Percentiles rank a stretch among this genome's conserved stretches.
Conservation (phyloP, 2,329 filamentous ascomycete genomes). For the Coleophoma cylindrospora region DNA sequence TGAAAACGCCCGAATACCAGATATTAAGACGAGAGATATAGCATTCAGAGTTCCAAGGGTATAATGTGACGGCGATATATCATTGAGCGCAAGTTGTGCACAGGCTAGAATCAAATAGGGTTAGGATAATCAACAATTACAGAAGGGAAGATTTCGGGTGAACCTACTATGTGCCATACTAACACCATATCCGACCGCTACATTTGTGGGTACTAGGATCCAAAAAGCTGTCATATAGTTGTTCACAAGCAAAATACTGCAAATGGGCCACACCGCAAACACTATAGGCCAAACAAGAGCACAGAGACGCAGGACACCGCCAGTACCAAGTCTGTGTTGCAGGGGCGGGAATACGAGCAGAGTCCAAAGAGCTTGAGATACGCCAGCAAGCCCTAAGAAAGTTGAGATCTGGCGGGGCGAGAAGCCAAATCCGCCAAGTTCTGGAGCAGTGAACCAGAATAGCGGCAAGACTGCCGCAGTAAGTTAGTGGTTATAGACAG, state of each 20-base stretch:
- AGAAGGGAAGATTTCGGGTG: too few species aligned
- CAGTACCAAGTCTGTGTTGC: slow-evolving; percentile 62
- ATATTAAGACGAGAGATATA: slow-evolving; percentile 55
- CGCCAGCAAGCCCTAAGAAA: slow-evolving; percentile 59
- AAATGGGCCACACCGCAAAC: slow-evolving; percentile 47
- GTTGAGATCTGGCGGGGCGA: slow-evolving; percentile 57
- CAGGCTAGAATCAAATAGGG: too few species aligned
- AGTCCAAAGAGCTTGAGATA: slow-evolving; percentile 66
- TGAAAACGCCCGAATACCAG: slow-evolving; percentile 58
- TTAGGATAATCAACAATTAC: too few species aligned
- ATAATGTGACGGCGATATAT: slow-evolving; percentile 59
- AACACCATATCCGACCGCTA: slow-evolving; percentile 50
- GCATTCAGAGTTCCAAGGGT: slow-evolving; percentile 70
- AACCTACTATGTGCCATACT: slow-evolving; percentile 46
- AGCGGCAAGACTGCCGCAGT: slow-evolving; percentile 48
- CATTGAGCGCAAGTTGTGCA: slow-evolving; percentile 70
- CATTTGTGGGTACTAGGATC: slow-evolving; percentile 30
- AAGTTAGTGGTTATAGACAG: not conserved
- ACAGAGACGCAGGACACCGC: slow-evolving; percentile 56
- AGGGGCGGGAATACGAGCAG: slow-evolving; percentile 64
- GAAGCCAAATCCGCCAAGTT: slow-evolving; percentile 62
- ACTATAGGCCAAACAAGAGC: slow-evolving; percentile 58
- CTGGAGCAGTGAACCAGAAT: slow-evolving; percentile 59
- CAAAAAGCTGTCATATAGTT: slow-evolving; percentile 30
- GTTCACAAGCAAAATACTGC: slow-evolving; percentile 50